A percentile compares a stretch with the other conserved stretches of the same genome.
Evolutionary conservation across 805 yeast genomes (phyloP).

Genomic region (Trichomonascus vanleenenianus): DNA sequence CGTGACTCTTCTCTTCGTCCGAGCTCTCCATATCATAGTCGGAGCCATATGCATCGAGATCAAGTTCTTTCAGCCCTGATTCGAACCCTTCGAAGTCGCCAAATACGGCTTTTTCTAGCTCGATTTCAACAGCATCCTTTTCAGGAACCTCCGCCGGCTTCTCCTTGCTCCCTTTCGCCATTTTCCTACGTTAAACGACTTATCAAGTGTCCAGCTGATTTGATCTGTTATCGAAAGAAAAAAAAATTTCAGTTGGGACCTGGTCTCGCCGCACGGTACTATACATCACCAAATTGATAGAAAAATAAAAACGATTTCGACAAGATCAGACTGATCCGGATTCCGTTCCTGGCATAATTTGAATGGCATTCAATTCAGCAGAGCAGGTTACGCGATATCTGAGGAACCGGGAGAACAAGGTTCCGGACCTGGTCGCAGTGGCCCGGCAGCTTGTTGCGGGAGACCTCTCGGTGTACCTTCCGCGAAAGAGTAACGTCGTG

Average conservation of each 20-base stretch:
- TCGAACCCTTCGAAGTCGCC: constrained; percentile 80
- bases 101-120: constrained; percentile 75
- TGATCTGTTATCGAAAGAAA: background rate
- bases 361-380: background rate
- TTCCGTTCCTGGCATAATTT: background rate
- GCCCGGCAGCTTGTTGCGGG: constrained; percentile 20
- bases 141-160: constrained; percentile 26
- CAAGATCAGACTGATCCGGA: no score
- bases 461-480: constrained; percentile 20
- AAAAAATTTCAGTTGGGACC: constrained; percentile 1
- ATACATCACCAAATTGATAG: background rate
- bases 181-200: background rate
- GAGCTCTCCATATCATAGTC: constrained; percentile 35
- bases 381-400: constrained; percentile 24
- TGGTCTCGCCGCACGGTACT: background rate
- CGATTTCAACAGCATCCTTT: constrained; percentile 78
- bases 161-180: constrained; percentile 2
- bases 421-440: constrained; percentile 15
- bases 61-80: constrained; percentile 50
- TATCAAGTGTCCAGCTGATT: background rate
- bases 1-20: constrained; percentile 22
- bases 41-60: constrained; percentile 37
- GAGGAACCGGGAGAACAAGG: constrained; percentile 20
- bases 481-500: constrained; percentile 26
- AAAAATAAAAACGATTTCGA: background rate